Evolutionary conservation across 345 rosid species (phyloP), one percentile per base, ranked within the genome.

Genomic region (Brassica juncea): DNA sequence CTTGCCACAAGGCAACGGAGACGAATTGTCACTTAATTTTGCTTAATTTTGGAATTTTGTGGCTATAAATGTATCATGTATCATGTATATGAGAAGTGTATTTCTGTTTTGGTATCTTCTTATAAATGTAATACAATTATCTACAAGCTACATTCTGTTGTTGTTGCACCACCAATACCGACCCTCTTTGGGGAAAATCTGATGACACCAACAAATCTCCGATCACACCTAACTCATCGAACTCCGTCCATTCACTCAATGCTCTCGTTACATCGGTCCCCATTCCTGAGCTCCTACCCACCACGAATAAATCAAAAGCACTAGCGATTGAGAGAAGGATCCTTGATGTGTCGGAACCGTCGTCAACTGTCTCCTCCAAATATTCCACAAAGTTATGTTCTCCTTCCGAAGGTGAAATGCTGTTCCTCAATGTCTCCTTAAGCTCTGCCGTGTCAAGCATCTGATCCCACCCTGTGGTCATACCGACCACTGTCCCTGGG

Each of bases 191-290:
- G 0, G 71, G 60, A 27, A 86, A 44, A 81, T 88, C 94, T 1
- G 71, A 14, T 4, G 94, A 87, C 8, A 90, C 85, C 58, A 90
- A 84, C 61, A 90, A 52, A 82, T 92, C 97, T 23, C 94, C 92
- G 0, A 92, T 39, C 28, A 83, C 15, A 15, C 94, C 97, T 27
- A 92, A 80, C 77, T 92, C 94, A 0, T 89, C 86, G 42, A 84
- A 79, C 66, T 92, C 97, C 4, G 70, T 83, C 94, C 94, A 92
- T 58, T 86, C 76, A 2, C 79, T 55, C 12, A 92, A 71, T 2
- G 90, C 93, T 0, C 54, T 55, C 0, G 88, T 85, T 49, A 86
- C 87, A 0, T 75, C 80, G 0, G 80, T 82, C 2, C 77, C 80
- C 3, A 82, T 19, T 0, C 84, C 87, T 0, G 66, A 14, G 2